These are phyloP conservation scores for Teratosphaeria nubilosa DNA, from an alignment of 2,329 filamentous ascomycete genomes.

Conservation along the genomic window DNA sequence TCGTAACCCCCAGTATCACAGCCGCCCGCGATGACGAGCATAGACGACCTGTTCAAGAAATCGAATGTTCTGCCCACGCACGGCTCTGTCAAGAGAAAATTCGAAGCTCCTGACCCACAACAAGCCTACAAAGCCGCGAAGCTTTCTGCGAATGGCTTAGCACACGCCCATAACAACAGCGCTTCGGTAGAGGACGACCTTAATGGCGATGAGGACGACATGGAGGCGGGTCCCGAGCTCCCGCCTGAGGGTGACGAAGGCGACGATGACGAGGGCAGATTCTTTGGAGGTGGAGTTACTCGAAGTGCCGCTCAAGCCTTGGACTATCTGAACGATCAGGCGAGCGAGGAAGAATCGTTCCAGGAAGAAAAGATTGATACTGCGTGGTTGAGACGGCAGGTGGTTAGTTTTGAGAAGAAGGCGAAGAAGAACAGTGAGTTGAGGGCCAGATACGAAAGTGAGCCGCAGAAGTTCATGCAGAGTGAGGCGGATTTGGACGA, in stretches of 20 bases:
- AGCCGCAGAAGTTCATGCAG: constrained; percentile 72
- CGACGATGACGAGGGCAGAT: constrained; percentile 71
- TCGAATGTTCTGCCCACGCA: constrained; percentile 22
- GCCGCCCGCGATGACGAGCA: constrained; percentile 42
- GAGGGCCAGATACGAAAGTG: constrained; percentile 70
- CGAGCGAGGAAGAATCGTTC: constrained; percentile 36
- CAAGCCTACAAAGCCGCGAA: constrained; percentile 53
- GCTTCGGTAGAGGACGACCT: constrained; percentile 42
- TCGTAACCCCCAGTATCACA: background rate
- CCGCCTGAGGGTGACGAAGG: constrained; percentile 43
- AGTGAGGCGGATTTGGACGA: constrained; percentile 83
- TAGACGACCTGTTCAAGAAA: constrained; percentile 55
- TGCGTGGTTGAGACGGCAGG: constrained; percentile 72
- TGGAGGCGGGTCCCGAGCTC: constrained; percentile 27
- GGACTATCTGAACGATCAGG: constrained; percentile 71
- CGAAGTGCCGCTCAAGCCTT: constrained; percentile 71
- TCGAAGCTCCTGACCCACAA: constrained; percentile 45
- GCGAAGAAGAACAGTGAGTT: constrained; percentile 86
- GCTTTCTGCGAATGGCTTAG: constrained; percentile 37
- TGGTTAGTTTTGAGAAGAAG: constrained; percentile 76
- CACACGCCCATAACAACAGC: constrained; percentile 32
- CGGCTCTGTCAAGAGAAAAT: constrained; percentile 43
- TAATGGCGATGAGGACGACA: constrained; percentile 44
- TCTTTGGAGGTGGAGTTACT: constrained; percentile 87
- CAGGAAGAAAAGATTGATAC: constrained; percentile 68